A percentile compares a stretch with the other conserved stretches of the same genome.
Evolutionary conservation across 805 yeast genomes (phyloP).

Genomic region (Clavispora carvajalis): DNA sequence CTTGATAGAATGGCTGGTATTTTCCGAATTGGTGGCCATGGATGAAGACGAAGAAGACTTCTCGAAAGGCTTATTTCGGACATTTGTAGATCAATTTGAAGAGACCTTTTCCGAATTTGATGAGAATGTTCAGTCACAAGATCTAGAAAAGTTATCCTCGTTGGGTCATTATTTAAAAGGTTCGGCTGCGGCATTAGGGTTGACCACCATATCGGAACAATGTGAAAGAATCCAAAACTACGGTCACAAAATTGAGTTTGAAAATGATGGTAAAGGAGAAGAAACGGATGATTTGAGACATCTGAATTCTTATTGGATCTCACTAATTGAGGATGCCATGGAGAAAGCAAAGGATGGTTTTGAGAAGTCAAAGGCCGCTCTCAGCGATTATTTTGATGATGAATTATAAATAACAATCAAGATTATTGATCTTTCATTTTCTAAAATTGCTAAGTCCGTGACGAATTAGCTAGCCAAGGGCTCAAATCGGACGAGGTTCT

Average conservation of each 20-base stretch:
- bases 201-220: constrained; percentile 72
- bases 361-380: constrained; percentile 43
- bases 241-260: constrained; percentile 50
- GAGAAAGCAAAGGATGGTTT: constrained; percentile 48
- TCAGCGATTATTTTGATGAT: constrained; percentile 48
- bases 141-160: constrained; percentile 57
- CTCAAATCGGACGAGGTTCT: no score
- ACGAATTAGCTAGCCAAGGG: no score
- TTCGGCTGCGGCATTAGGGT: constrained; percentile 89
- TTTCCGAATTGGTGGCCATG: constrained; percentile 86
- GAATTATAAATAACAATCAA: constrained; percentile 6
- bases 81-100: constrained; percentile 85
- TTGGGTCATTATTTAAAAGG: constrained; percentile 94
- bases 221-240: constrained; percentile 93
- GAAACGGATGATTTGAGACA: constrained; percentile 23
- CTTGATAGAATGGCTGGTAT: constrained; percentile 81
- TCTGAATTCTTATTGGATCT: constrained; percentile 35
- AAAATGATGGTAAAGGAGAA: constrained; percentile 25
- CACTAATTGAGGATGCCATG: constrained; percentile 49
- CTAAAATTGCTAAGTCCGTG: no score
- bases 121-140: constrained; percentile 40
- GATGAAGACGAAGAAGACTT: constrained; percentile 96
- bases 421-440: neutral
- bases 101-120: constrained; percentile 74
- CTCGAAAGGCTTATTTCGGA: constrained; percentile 67